Base-by-base conservation (phyloP, 2,329 filamentous ascomycete genomes). In the Fusarium nematophilum region DNA sequence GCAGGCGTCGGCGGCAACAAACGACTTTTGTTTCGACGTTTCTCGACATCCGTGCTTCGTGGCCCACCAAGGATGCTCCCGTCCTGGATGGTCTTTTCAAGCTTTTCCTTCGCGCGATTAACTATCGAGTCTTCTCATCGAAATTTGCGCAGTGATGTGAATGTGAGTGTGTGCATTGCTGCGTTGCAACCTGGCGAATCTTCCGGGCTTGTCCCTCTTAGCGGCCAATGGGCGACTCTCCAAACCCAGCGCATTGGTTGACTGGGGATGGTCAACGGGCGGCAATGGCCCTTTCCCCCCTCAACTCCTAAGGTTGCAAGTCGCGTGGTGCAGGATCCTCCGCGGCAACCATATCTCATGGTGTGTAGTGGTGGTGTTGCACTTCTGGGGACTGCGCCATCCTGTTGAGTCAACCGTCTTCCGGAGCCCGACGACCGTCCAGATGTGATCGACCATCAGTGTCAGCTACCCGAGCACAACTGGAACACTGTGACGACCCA, bases 1-100 rank as follows among this genome's bases (percentile, higher is more conserved):
- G 75, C 77, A 79, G 70, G 62, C 64, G 58, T 70, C 73, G 79
- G 80, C 80, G 80, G 80, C 74, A 81, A 82, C 69, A 70, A 65
- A 63, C 51, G 65, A 59, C 25, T 53, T 60, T 42, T 66, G 70
- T 73, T 75, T 75, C 70, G 72, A 65, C 40, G 57, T 40, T 43
- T 51, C 37, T 42, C 30, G 30, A 15, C 47, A 40, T 49, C 56
- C 52, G 57, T 50, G 48, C 34, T 49, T 40, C 34, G 40, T n/a
- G 42, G 50, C 36, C 60, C 59, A 52, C 58, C 38, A 40, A 48
- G 37, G 17, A 51, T 39, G 48, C 44, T 51, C 42, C 55, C 33
- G 31, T 56, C 26, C 44, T 46, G n/a, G n/a, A 40, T 43, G 36
- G 40, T 46, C 29, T 17, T 53, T 26, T 34, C 15, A 44, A 54